Base-by-base conservation (phyloP, 1,284 basidiomycete species). In the Mycena sp. region DNA sequence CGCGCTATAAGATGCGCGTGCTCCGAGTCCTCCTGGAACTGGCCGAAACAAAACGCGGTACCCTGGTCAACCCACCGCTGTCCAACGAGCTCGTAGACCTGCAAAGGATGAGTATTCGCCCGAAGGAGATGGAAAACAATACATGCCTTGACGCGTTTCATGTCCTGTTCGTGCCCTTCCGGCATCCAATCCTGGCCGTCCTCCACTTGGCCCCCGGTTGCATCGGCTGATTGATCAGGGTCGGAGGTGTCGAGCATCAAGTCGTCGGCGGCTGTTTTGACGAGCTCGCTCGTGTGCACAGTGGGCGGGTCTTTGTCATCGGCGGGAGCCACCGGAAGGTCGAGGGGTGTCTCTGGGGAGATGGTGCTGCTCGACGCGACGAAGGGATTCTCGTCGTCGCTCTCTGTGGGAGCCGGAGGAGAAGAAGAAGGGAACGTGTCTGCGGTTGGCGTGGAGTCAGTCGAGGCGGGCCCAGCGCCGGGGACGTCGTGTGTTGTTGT, bases 41-140 rank as follows among this genome's bases (percentile, higher is more conserved):
- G 89, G 38, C 95, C 95, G 70, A 91, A 92, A 76, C 96, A 97
- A 74, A 95, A 93, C 0, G 96, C 96, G 21, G 96, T 98, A 46
- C 96, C 96, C 72, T 95, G 89, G 82, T 98, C 96, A 61, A 91
- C 86, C 96, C 96, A 98, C 56, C 89, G 88, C 63, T 91, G 85
- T 61, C 91, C 93, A 59, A 95, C 86, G 63, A 98, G 88, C 78
- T 96, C 91, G 78, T 98, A 98, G 28, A 98, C 95, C 91, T 96
- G 49, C 14, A 10, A 26, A 23, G 41, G 19, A 35, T 64, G 48
- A 56, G 61, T 50, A 32, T 30, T 17, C 23, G 44, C 57, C 61
- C 37, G 56, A 21, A 44, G 17, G 46, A 26, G 35, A 56, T 35
- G 26, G 40, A 6, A 23, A 32, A 41, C 21, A 35, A 41, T n/a